Evolutionary conservation across 805 yeast genomes (phyloP).

Genomic region (Metschnikowia peoriensis): DNA sequence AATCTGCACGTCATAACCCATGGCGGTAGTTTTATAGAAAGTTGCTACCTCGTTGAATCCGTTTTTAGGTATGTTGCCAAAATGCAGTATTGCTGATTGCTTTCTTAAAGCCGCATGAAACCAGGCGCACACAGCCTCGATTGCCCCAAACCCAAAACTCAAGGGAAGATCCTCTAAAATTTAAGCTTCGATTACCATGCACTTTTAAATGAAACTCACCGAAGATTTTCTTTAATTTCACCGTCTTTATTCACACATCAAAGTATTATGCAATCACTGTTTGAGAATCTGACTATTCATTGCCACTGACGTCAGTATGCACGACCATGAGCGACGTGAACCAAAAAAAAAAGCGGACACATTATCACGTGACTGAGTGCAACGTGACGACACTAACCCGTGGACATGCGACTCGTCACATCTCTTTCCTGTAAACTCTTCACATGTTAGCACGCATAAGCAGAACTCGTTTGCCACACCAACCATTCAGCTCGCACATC

Average conservation of each 20-base stretch:
- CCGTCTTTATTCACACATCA: no score
- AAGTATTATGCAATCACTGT: no score
- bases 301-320: conserved; percentile 1
- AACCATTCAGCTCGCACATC: conserved; percentile 8
- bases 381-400: background rate
- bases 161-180: background rate
- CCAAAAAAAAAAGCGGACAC: background rate
- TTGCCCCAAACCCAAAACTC: background rate
- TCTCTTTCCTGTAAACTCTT: background rate
- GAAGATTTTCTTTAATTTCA: background rate
- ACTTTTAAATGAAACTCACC: background rate
- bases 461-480: conserved; percentile 12
- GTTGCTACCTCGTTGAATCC: background rate
- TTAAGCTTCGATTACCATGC: background rate
- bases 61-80: background rate
- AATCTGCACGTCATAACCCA: conserved; percentile 27
- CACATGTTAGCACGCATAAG: conserved; percentile 13
- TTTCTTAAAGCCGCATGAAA: background rate
- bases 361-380: conserved; percentile 3
- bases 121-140: conserved; percentile 9
- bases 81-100: conserved; percentile 8
- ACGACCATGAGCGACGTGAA: background rate
- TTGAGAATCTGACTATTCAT: background rate
- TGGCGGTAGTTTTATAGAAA: background rate
- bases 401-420: conserved; percentile 4